These are phyloP conservation scores for Phenoliferia sp. DNA, from an alignment of 1,284 basidiomycete genomes.

Conservation along the genomic window DNA sequence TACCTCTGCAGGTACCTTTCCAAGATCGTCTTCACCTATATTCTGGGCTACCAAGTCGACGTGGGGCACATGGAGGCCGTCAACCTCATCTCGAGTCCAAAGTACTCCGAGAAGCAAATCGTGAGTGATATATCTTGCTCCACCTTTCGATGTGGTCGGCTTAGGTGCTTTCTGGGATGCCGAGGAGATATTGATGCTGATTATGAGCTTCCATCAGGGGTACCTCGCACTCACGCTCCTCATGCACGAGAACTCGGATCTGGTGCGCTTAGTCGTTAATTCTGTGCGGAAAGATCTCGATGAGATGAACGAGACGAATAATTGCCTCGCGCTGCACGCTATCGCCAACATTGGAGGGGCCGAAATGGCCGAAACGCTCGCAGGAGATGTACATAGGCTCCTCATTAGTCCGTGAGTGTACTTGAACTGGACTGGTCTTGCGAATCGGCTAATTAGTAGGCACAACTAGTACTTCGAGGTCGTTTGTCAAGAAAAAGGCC, in stretches of 20 bases:
- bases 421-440: background rate
- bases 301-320: conserved; percentile 88
- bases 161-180: background rate
- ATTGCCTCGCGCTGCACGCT: conserved; percentile 93
- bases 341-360: conserved; percentile 97
- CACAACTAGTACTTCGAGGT: conserved; percentile 72
- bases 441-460: background rate
- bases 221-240: conserved; percentile 94
- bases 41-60: conserved; percentile 97
- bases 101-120: conserved; percentile 99
- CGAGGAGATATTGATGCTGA: background rate
- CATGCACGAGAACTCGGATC: conserved; percentile 98
- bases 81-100: conserved; percentile 89
- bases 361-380: conserved; percentile 95
- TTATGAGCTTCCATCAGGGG: conserved; percentile 54
- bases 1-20: conserved; percentile 64
- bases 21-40: conserved; percentile 99
- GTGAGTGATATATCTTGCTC: conserved; percentile 51
- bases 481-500: conserved; percentile 97
- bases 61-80: conserved; percentile 99
- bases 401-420: conserved; percentile 84
- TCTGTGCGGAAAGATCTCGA: conserved; percentile 97
- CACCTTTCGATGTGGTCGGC: background rate
- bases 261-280: conserved; percentile 91
- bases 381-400: conserved; percentile 86